Percentiles rank a stretch among this genome's conserved stretches.
These are phyloP conservation scores for Aureobasidium musti DNA, from an alignment of 2,329 filamentous ascomycete genomes.

Conservation along the genomic window DNA sequence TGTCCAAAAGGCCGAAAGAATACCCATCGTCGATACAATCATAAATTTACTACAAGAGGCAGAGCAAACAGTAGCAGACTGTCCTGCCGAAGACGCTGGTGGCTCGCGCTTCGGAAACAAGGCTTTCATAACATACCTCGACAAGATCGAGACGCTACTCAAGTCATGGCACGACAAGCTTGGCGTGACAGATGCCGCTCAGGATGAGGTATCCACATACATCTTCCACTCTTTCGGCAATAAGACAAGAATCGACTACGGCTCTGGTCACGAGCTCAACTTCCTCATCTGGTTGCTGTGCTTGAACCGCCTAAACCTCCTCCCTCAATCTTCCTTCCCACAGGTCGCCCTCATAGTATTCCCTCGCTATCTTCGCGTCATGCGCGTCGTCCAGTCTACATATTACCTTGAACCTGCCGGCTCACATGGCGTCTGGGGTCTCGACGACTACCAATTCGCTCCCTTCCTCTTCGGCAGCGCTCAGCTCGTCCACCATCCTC, in stretches of 20 bases:
- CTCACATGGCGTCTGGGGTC: constrained; percentile 56
- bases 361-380: constrained; percentile 76
- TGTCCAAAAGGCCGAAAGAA: constrained; percentile 58
- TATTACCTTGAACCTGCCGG: constrained; percentile 88
- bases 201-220: constrained; percentile 76
- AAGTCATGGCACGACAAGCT: constrained; percentile 66
- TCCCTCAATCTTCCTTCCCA: constrained; percentile 68
- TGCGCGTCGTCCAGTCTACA: constrained; percentile 83
- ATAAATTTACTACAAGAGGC: constrained; percentile 69
- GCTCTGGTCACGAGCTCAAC: constrained; percentile 95
- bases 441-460: constrained; percentile 58
- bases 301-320: constrained; percentile 73
- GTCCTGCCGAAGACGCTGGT: constrained; percentile 80
- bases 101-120: constrained; percentile 95
- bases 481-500: constrained; percentile 66
- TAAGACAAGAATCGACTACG: constrained; percentile 86
- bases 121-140: constrained; percentile 79
- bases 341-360: constrained; percentile 77
- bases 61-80: constrained; percentile 64
- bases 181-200: constrained; percentile 55
- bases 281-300: constrained; percentile 97
- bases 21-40: constrained; percentile 63
- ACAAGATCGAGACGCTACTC: constrained; percentile 56
- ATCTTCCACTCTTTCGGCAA: constrained; percentile 84
- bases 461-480: constrained; percentile 55